Base-by-base conservation (phyloP, 805 yeast species). In the Metschnikowia dekortorum region DNA sequence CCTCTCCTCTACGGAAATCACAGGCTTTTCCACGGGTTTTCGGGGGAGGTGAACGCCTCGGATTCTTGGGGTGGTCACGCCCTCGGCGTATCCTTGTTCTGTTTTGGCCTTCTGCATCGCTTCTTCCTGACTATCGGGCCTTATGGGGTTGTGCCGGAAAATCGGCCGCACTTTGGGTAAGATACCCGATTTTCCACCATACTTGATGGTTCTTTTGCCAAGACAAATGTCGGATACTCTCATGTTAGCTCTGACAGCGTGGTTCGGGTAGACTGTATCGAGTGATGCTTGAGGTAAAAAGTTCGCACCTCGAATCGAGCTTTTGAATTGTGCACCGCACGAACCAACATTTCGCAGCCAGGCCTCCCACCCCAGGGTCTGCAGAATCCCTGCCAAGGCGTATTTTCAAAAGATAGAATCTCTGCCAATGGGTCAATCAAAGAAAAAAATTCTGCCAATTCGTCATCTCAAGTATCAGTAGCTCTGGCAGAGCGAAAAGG, bases 151-250 rank as follows among this genome's bases (percentile, higher is more conserved):
- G 16, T 64, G 53, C 60, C 83, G 87, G 69, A 91, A 81, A 31
- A 89, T 82, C 37, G 84, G 81, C 60, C 96, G 83, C 8, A 88
- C 83, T 49, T 71, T 74, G 44, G 97, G 97, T 56, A 91, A 75
- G 45, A 88, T 75, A 64, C 97, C 97, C 44, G 92, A 84, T 67
- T 86, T 85, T 13, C 82, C 82, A 31, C 83, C 82, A 61, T 68
- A 73, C 58, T 73, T 79, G 43, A 78, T 60, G 28, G 74, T 71
- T 47, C 81, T 74, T 57, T 78, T 80, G 47, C 82, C 77, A 78
- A 80, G 77, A 35, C 34, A 43, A 11, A 49, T 44, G 14, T 54
- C 42, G 11, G 60, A 44, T n/a, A 38, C 34, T 41, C 49, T 51
- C 60, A 57, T 57, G 26, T 35, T 32, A 13, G 34, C 26, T 9